A percentile compares a stretch with the other conserved stretches of the same genome.
Conservation (phyloP, 441 rosid genomes). For the Populus trichocarpa region DNA sequence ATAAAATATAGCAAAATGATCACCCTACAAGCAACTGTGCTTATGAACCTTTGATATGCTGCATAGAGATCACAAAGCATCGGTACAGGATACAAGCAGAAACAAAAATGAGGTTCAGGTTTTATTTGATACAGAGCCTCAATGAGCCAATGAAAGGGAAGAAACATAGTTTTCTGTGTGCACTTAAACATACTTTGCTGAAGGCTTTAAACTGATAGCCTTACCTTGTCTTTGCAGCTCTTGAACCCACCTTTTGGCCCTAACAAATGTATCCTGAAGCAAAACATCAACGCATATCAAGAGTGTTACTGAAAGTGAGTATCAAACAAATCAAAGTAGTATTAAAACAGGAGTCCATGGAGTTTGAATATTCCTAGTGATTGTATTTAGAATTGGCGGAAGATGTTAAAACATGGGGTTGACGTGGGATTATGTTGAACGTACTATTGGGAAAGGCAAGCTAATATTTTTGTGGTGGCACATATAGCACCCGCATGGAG, state of each 20-base stretch:
- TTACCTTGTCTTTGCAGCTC: slow-evolving; percentile 65
- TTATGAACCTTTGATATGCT: not conserved
- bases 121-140: not conserved
- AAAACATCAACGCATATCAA: not conserved
- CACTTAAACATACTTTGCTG: not conserved
- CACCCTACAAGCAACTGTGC: not conserved
- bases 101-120: not conserved
- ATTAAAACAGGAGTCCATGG: not conserved
- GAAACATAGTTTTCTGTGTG: not conserved
- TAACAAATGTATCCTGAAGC: slow-evolving; percentile 46
- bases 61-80: not conserved
- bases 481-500: not conserved
- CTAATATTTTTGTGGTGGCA: not conserved
- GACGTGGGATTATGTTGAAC: not conserved
- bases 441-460: not conserved
- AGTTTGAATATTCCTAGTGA: not conserved
- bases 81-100: not conserved
- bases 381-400: not conserved
- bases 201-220: not conserved
- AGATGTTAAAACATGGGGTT: not conserved
- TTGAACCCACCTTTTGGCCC: slow-evolving; percentile 63
- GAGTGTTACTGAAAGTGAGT: not conserved
- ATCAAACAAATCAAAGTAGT: not conserved
- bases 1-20: too few relatives aligned
- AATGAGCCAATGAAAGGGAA: not conserved